Evolutionary conservation across 1,284 basidiomycete species (phyloP).

Genomic region (Ceratobasidium sp.): DNA sequence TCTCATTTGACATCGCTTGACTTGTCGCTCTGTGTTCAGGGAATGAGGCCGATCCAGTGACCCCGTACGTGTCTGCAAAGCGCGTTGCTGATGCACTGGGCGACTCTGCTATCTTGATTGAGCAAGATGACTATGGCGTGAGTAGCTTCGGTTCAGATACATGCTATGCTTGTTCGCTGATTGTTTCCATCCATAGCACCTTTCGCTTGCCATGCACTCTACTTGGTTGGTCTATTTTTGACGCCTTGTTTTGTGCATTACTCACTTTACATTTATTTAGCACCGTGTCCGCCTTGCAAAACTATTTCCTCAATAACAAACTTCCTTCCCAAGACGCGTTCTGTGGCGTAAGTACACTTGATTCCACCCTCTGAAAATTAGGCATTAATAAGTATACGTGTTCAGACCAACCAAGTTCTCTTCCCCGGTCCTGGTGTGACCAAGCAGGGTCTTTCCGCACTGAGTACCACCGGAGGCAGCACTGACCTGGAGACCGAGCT

Average conservation of each 20-base stretch:
- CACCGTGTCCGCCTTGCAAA: slow-evolving; percentile 22
- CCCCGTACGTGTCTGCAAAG: slow-evolving; percentile 37
- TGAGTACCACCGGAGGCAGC: background rate
- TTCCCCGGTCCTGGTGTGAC: slow-evolving; percentile 40
- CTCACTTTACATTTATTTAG: background rate
- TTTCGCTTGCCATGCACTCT: slow-evolving; percentile 19
- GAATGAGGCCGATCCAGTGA: slow-evolving; percentile 41
- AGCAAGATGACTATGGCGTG: slow-evolving; percentile 42
- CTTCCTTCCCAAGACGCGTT: slow-evolving; percentile 21
- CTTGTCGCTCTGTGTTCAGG: background rate
- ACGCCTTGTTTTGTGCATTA: background rate
- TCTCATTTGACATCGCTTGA: background rate
- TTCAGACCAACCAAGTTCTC: slow-evolving; percentile 39
- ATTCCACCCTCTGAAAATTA: no score
- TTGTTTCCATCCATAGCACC: slow-evolving; percentile 4
- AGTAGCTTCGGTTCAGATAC: background rate
- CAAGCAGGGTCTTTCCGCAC: background rate
- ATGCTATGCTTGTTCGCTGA: background rate
- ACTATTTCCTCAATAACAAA: slow-evolving; percentile 35
- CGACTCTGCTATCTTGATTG: slow-evolving; percentile 39
- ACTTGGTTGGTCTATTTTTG: background rate
- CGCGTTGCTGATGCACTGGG: slow-evolving; percentile 38
- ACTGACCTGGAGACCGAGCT: slow-evolving; percentile 1
- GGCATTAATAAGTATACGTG: background rate
- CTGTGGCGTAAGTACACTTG: slow-evolving; percentile 21